Percentiles rank a stretch among this genome's conserved stretches.
phyloP scores from a whole-genome alignment of 768 basidiomycete species.

The Leccinum truebloodii region DNA sequence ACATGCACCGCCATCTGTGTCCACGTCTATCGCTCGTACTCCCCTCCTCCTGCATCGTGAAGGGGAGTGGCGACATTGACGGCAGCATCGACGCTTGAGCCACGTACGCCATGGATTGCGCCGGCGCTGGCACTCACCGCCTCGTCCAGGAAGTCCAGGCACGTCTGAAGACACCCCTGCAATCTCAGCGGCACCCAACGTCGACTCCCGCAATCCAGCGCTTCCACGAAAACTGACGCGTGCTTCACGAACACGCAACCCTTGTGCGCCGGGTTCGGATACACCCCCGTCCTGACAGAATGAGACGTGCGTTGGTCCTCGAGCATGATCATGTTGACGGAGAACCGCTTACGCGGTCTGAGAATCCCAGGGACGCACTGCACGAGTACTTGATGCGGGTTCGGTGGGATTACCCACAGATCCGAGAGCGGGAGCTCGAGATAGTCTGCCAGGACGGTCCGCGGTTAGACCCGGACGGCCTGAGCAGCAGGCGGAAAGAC shows the following conservation, averaged over 20 bases:
- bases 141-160: slow-evolving; percentile 57
- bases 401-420: slow-evolving; percentile 14
- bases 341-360: slow-evolving; percentile 26
- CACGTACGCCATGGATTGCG: neutral
- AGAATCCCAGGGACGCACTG: slow-evolving; percentile 32
- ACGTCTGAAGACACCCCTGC: slow-evolving; percentile 60
- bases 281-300: slow-evolving; percentile 43
- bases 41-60: neutral
- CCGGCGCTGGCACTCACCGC: neutral
- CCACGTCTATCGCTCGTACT: slow-evolving; percentile 10
- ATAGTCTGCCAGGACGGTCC: neutral
- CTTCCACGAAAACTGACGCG: slow-evolving; percentile 68
- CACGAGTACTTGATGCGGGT: slow-evolving; percentile 27
- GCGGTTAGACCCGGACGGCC: neutral
- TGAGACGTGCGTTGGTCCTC: neutral
- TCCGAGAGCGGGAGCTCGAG: neutral
- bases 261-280: slow-evolving; percentile 23
- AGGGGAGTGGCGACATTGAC: neutral
- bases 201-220: slow-evolving; percentile 47
- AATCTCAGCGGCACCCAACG: slow-evolving; percentile 39
- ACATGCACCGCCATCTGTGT: slow-evolving; percentile 19
- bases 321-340: slow-evolving; percentile 7
- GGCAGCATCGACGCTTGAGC: neutral
- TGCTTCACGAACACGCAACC: slow-evolving; percentile 34
- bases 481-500: neutral